phyloP scores from a whole-genome alignment of 257 asterid genomes.

The Lantana camara region DNA sequence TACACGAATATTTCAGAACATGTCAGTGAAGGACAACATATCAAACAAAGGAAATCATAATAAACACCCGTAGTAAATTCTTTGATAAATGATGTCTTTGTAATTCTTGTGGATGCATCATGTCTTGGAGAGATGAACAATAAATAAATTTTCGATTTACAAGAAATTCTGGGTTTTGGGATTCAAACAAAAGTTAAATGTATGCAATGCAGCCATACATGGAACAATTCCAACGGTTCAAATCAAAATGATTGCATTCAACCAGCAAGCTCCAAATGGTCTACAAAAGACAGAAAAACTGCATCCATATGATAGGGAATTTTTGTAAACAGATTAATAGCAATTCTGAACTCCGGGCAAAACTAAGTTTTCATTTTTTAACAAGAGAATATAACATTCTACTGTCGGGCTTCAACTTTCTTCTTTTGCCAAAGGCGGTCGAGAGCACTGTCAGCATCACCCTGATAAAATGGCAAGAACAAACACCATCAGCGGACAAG shows the following conservation, averaged over 20 bases:
- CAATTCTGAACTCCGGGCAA: background rate
- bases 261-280: background rate
- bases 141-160: too few relatives aligned
- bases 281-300: background rate
- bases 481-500: background rate
- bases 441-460: constrained; percentile 49
- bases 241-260: background rate
- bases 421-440: constrained; percentile 51
- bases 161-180: too few relatives aligned
- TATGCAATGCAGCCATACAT: too few relatives aligned
- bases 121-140: too few relatives aligned
- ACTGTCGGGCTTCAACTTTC: constrained; percentile 39
- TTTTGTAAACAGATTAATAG: background rate
- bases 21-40: too few relatives aligned
- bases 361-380: background rate
- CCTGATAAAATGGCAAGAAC: constrained; percentile 13
- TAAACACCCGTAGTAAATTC: too few relatives aligned
- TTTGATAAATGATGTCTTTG: too few relatives aligned
- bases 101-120: too few relatives aligned
- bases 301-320: constrained; percentile 8
- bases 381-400: background rate
- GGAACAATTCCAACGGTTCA: too few relatives aligned
- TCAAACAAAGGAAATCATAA: too few relatives aligned
- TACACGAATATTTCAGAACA: too few relatives aligned
- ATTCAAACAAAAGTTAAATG: too few relatives aligned